Base-by-base conservation (phyloP, 768 basidiomycete species). In the Trametes coccinea region DNA sequence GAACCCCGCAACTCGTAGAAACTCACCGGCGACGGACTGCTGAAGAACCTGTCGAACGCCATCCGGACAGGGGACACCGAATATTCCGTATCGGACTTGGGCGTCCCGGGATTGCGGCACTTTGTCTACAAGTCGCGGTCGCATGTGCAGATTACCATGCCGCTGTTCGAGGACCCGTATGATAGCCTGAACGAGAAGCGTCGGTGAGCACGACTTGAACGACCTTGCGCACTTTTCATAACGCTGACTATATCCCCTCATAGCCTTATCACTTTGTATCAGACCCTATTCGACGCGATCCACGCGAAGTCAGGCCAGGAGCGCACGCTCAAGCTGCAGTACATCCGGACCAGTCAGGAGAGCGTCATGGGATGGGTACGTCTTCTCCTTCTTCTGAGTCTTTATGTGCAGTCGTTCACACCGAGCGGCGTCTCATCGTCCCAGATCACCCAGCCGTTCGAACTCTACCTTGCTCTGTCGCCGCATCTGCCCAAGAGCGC, bases 291-390 rank as follows among this genome's bases (percentile, higher is more conserved):
- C 68, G 95, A 98, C 67, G 84, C 87, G 0, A 88, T 99, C 16
- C 96, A 98, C 69, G 91, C 90, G 7, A 90, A 90, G 67, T 94
- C 94, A 0, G 89, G 91, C 1, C 92, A 94, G 68, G 85, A 85
- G 55, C 83, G 83, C 2, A 82, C 89, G 0, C 78, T 96, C 63
- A 95, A 95, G 74, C 75, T 98, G 62, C 90, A 96, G 63, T 97
- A 92, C 70, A 79, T 96, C 11, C 84, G 86, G 7, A 94, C 93
- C 0, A 87, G 90, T 57, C 84, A 86, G 47, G 97, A 98, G 77
- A 87, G 88, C 56, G 86, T 96, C 30, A 84, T 98, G 79, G 96
- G 93, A 47, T 98, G 97, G 96, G 95, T 98, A 71, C 59, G 90
- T 72, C 16, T 2, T 14, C 30, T 4, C 33, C 51, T 11, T 29